Conservation (phyloP, 805 yeast genomes). For the Candida peoriensis region DNA sequence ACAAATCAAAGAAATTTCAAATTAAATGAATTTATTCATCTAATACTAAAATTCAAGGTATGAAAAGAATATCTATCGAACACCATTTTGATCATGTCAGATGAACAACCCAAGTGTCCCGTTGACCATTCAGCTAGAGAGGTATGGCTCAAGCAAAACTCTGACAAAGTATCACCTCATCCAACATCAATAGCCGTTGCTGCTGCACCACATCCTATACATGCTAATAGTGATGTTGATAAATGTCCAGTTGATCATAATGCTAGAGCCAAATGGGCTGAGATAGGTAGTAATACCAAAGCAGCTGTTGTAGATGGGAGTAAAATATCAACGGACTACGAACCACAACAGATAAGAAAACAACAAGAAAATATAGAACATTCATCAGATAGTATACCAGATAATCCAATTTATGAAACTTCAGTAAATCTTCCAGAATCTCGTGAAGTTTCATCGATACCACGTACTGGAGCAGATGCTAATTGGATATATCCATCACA, state of each 20-base stretch:
- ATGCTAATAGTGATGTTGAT: constrained; percentile 19
- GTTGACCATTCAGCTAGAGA: constrained; percentile 40
- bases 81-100: no score
- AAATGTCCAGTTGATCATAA: constrained; percentile 68
- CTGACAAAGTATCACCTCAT: constrained; percentile 1
- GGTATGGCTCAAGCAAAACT: constrained; percentile 4
- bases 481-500: constrained; percentile 97
- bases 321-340: constrained; percentile 13
- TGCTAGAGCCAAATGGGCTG: constrained; percentile 57
- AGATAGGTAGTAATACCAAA: constrained; percentile 24
- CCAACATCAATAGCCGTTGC: not conserved
- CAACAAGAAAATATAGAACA: no score
- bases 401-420: constrained; percentile 28
- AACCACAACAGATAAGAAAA: no score
- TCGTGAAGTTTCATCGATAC: constrained; percentile 76
- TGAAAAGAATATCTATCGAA: no score
- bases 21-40: no score
- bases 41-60: no score
- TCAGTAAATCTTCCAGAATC: constrained; percentile 55
- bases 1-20: no score
- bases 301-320: constrained; percentile 20
- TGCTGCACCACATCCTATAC: constrained; percentile 17
- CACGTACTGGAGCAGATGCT: constrained; percentile 58
- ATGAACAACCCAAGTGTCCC: constrained; percentile 38
- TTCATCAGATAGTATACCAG: constrained; percentile 40